phyloP scores from a whole-genome alignment of 257 asterid genomes.

The Thymus mandschuricus region DNA sequence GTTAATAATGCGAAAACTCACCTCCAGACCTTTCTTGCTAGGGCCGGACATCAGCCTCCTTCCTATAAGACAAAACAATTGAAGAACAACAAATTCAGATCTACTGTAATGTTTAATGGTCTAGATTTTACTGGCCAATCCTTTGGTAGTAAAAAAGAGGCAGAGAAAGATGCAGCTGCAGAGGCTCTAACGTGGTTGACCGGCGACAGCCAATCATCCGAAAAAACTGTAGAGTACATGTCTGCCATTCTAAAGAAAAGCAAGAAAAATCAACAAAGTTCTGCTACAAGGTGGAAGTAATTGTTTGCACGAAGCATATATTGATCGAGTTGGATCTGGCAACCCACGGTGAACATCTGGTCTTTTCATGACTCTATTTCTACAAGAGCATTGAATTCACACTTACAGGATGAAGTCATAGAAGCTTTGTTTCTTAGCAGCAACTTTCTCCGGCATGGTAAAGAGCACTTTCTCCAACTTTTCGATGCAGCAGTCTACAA shows the following conservation, averaged over 20 bases:
- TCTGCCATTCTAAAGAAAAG: conserved; percentile 72
- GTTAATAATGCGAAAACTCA: conserved; percentile 68
- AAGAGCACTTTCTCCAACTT: not conserved
- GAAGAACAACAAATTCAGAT: conserved; percentile 69
- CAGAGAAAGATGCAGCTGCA: conserved; percentile 92
- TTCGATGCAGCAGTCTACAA: conserved; percentile 12
- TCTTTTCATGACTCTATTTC: not conserved
- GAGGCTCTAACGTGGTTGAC: conserved; percentile 89
- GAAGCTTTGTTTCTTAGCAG: conserved; percentile 10
- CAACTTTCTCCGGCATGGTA: conserved; percentile 10
- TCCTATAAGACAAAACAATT: conserved; percentile 66
- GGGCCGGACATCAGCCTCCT: conserved; percentile 84
- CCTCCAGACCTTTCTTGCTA: conserved; percentile 71
- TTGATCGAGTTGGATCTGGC: not conserved
- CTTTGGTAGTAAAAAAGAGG: conserved; percentile 81
- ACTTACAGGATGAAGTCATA: conserved; percentile 15
- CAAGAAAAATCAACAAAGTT: conserved; percentile 49
- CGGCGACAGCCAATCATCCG: conserved; percentile 73
- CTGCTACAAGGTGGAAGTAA: conserved; percentile 70
- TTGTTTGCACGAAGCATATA: conserved; percentile 9
- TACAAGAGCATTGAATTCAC: not conserved
- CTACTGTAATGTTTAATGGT: conserved; percentile 76
- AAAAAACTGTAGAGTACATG: conserved; percentile 53
- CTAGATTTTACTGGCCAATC: conserved; percentile 80
- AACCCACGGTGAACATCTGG: not conserved